Evolutionary conservation across 1,284 basidiomycete genomes (phyloP), one percentile per base, ranked within the genome.

Genomic region (Pyrrhoderma lamaoense): DNA sequence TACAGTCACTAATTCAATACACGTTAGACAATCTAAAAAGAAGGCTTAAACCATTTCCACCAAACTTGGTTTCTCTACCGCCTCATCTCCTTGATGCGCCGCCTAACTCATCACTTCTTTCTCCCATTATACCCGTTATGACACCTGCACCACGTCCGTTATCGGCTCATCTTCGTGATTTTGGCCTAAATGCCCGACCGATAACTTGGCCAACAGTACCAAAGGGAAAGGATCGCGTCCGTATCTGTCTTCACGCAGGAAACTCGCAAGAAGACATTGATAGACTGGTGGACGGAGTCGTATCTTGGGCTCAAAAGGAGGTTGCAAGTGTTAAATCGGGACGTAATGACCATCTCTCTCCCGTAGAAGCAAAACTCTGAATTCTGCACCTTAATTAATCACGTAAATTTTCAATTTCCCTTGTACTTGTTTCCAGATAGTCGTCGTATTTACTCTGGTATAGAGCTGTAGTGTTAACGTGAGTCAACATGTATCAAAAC

Each of bases 121-220:
- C 51, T 57, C 92, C 92, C 0, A 97, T 99, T 56, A 78, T 94
- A 49, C 92, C 93, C 0, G 72, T 97, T 42, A 70, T 94, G 54
- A 93, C 91, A 0, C 70, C 80, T 0, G 71, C 78, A 11, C 86
- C 93, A 0, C 84, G 82, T 0, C 74, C 77, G 0, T 75, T 94
- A 19, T 83, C 89, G 0, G 71, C 76, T 1, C 74, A 80, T 60
- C 79, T 93, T 21, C 73, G 76, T 42, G 60, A 65, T 8, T 70
- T 71, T 7, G 82, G 83, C 0, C 70, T 87, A 60, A 80, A 87
- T 58, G 86, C 85, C 0, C 79, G 89, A 2, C 84, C 89, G 0
- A 93, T 94, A 49, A 83, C 81, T 16, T 85, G 81, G 71, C 89
- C 88, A 0, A 93, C 89, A 0, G 91, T 94, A 0, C 88, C 90